Base-by-base conservation (phyloP, 1,284 basidiomycete genomes). In the Boletellus deceptivus region DNA sequence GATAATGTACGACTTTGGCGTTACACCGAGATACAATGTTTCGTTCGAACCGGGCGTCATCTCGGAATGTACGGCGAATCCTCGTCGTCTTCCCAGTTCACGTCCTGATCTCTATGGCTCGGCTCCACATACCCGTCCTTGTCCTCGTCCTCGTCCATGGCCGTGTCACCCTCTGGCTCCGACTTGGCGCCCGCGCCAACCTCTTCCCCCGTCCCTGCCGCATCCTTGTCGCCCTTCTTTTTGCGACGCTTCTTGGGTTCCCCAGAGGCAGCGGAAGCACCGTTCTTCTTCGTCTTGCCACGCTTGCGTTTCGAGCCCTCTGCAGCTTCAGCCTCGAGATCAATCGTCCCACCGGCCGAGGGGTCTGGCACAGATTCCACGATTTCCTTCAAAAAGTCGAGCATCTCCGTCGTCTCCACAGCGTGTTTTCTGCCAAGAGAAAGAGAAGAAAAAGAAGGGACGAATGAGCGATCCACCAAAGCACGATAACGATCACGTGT, bases 311-410 rank as follows among this genome's bases (percentile, higher is more conserved):
- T 78, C 43, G 71, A 71, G 37, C 68, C 71, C 54, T 81, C 84
- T 10, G 71, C 72, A 9, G 67, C 75, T 60, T 86, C 82, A 14
- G 77, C 78, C 55, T 86, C 83, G 47, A 89, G 72, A 59, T 86
- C 80, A 50, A 89, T 80, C 0, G 84, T 87, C 2, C 88, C 87
- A 8, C 86, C 88, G 40, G 86, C 85, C 6, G 88, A 88, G 0
- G 94, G 93, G 69, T 98, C 96, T 0, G 93, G 88, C 2, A 98
- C 86, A 40, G 78, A 75, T 63, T 89, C 86, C n/a, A 98, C 93
- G 49, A 98, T 85, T 64, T 98, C 95, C 65, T 93, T 92, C 42
- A 98, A 79, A 69, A 99, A 99, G 71, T 99, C 96, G 55, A 98
- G 86, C 74, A 87, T 90, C 55, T 94, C 87, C 31, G 86, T 91